Conservation (phyloP, 192 early-diverging fungal genomes). For the Linnemannia elongata region DNA sequence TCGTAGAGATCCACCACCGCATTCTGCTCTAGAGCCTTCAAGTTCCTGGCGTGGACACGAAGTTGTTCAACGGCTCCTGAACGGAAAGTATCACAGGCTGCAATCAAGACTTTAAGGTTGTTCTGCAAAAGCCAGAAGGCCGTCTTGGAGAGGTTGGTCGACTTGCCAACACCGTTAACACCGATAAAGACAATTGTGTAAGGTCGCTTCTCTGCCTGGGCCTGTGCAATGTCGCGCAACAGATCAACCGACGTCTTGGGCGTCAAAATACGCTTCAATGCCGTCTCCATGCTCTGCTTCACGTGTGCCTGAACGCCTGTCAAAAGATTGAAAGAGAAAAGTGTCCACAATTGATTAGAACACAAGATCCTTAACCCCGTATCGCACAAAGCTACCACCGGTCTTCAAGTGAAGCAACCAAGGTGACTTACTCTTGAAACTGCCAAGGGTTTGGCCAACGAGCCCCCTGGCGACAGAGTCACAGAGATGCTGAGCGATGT, state of each 20-base stretch:
- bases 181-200: slow-evolving; percentile 95
- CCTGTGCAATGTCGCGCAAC: slow-evolving; percentile 88
- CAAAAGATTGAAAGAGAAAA: not conserved
- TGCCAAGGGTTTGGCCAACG: slow-evolving; percentile 80
- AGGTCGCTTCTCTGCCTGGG: slow-evolving; percentile 75
- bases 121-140: slow-evolving; percentile 97
- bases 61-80: slow-evolving; percentile 97
- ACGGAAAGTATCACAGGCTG: slow-evolving; percentile 97
- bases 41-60: slow-evolving; percentile 89
- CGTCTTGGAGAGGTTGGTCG: slow-evolving; percentile 95
- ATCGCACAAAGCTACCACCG: not conserved
- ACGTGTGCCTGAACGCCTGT: slow-evolving; percentile 74
- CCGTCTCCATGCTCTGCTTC: slow-evolving; percentile 83
- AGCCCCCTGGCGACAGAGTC: slow-evolving; percentile 80
- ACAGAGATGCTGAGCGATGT: slow-evolving; percentile 89
- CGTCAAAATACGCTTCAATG: slow-evolving; percentile 90
- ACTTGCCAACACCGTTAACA: slow-evolving; percentile 95
- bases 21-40: slow-evolving; percentile 79
- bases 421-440: slow-evolving; percentile 75
- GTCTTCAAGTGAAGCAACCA: not conserved
- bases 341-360: not conserved
- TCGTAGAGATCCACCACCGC: slow-evolving; percentile 90
- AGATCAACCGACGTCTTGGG: slow-evolving; percentile 92
- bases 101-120: slow-evolving; percentile 89
- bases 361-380: not conserved